Conservation (phyloP, 2,329 filamentous ascomycete species). For the Esteya vermicola region DNA sequence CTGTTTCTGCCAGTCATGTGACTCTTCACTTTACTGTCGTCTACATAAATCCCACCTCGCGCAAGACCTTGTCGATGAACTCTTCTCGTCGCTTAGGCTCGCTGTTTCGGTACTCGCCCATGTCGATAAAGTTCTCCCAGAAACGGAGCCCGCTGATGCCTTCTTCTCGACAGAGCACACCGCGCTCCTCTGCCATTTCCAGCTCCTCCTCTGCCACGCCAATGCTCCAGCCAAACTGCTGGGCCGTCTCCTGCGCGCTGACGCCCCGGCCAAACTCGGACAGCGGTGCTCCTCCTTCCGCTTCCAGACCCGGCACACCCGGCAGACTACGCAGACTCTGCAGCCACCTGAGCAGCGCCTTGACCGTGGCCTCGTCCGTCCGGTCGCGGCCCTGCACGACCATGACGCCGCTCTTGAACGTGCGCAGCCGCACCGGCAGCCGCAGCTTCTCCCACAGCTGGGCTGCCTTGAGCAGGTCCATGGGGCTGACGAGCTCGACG, state of each 20-base stretch:
- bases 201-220: slow-evolving; percentile 91
- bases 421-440: slow-evolving; percentile 71
- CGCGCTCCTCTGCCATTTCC: slow-evolving; percentile 91
- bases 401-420: slow-evolving; percentile 86
- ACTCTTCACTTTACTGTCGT: too few species aligned
- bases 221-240: slow-evolving; percentile 91
- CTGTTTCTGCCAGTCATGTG: background rate
- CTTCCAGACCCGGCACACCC: too few species aligned
- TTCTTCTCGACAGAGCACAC: slow-evolving; percentile 78
- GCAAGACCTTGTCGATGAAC: slow-evolving; percentile 27
- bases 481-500: slow-evolving; percentile 83
- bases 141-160: slow-evolving; percentile 82
- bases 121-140: slow-evolving; percentile 67
- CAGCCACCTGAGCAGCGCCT: slow-evolving; percentile 63
- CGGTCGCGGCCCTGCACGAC: slow-evolving; percentile 82
- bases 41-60: slow-evolving; percentile 24
- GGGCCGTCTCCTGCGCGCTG: slow-evolving; percentile 77
- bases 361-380: slow-evolving; percentile 81
- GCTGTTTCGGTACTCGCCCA: slow-evolving; percentile 21
- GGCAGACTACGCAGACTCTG: slow-evolving; percentile 53
- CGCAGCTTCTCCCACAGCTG: slow-evolving; percentile 76
- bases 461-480: slow-evolving; percentile 84
- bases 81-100: slow-evolving; percentile 22
- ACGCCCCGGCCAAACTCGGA: slow-evolving; percentile 66
- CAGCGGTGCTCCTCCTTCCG: slow-evolving; percentile 55